Conservation (phyloP, 257 asterid species). For the Avicennia marina region DNA sequence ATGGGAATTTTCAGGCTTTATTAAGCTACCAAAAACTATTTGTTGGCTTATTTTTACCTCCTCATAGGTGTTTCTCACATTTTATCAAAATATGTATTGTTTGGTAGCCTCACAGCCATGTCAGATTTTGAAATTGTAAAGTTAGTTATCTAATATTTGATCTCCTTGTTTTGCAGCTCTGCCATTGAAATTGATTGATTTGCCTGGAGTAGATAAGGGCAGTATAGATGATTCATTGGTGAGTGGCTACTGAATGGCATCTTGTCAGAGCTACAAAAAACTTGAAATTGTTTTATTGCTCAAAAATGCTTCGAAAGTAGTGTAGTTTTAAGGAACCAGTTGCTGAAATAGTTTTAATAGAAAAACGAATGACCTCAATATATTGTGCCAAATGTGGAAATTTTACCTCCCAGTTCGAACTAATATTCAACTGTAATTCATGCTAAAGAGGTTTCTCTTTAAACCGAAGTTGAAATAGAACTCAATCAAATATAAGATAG, state of each 20-base stretch:
- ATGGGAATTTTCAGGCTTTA: too few species aligned
- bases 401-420: not conserved
- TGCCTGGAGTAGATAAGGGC: constrained; percentile 96
- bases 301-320: not conserved
- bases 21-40: too few species aligned
- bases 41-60: too few species aligned
- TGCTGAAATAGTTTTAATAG: not conserved
- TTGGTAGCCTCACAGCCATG: too few species aligned
- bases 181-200: constrained; percentile 85
- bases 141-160: constrained; percentile 20
- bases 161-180: constrained; percentile 60
- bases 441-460: not conserved
- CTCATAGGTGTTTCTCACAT: too few species aligned
- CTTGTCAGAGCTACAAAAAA: not conserved
- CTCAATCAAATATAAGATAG: too few species aligned
- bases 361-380: not conserved
- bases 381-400: not conserved
- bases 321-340: not conserved
- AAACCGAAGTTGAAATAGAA: not conserved
- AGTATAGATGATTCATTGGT: constrained; percentile 90
- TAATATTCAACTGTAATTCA: constrained; percentile 2
- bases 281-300: not conserved
- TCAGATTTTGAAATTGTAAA: too few species aligned
- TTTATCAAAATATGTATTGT: too few species aligned
- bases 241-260: constrained; percentile 30